Base-by-base conservation (phyloP, 2,329 filamentous ascomycete genomes). In the Paracorniculantispora psalliotae region DNA sequence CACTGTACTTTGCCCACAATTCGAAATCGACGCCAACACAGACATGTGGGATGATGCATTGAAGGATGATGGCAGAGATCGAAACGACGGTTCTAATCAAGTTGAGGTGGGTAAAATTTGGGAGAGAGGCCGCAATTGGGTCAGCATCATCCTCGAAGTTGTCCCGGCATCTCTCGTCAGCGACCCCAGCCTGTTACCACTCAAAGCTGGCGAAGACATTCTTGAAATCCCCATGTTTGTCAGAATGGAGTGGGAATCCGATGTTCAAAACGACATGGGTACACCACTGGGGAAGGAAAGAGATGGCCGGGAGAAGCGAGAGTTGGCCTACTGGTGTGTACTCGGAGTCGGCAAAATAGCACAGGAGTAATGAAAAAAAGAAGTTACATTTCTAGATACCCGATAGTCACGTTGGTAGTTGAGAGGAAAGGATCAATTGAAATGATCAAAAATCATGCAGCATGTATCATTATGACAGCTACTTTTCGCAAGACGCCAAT, bases 221-320 rank as follows among this genome's bases (percentile, higher is more conserved):
- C 62, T 97, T 44, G 94, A 99, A 79, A 93, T 99, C 65, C 93
- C 94, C 57, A 87, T 99, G 67, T 96, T 96, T 77, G 91, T 99
- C 61, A 83, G 92, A 25, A 82, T 96, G 59, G 92, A 97, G 72
- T 99, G 92, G 87, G 93, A 92, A 72, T 81, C 84, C 3, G 89
- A 92, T 63, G 79, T 79, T 1, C 79, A 83, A 57, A 82, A 87
- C 57, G 84, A 90, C 61, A 84, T 86, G 9, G 87, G 84, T 13
- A 78, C 81, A 3, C 75, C 76, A 9, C 67, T 74, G 2, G 72
- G 74, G 37, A 80, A 73, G 69, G 83, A 81, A 65, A 86, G 81
- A 71, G 85, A 83, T 47, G 83, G 78, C 50, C 87, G 81, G 71
- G 90, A 93, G 74, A 93, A 87, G 77, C 84, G 89, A 68, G 94